Evolutionary conservation across 176 grass and related monocot genomes (phyloP), one percentile per base, ranked within the genome.

Genomic region (Rhynchospora tenuis): DNA sequence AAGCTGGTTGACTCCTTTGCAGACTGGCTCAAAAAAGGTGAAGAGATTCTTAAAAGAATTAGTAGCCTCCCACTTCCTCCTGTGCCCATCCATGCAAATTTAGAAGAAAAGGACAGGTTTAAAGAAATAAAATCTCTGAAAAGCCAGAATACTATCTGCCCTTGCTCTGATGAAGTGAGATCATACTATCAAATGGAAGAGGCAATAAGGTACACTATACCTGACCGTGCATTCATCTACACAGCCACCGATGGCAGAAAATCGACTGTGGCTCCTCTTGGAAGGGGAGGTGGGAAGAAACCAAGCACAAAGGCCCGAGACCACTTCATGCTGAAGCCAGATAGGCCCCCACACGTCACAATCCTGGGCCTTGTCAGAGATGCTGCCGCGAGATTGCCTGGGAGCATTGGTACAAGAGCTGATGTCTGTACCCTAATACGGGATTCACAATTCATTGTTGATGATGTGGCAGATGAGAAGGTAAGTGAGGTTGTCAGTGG

Each of bases 1-100:
- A 99, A 99, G 82, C 86, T 99, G 81, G 96, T 99, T 2, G 96
- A 99, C 84, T 93, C 93, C 79, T 99, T 99, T 91, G 91, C 96
- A 84, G 95, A 99, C 84, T 99, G 96, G 96, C 88, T 99, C 81
- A 99, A 99, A 91, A 91, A 91, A 90, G 93, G 96, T 59, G 91
- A 92, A 86, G 93, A 95, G 78, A 99, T 93, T 43, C 93, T 99
- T 76, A 88, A 95, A 79, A 91, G 94, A 73, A 93, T 99, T 67
- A 93, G 96, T 86, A 91, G 89, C 79, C 93, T 99, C 70, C 92
- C 92, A 78, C 77, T 85, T 28, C 89, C 96, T 84, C 96, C 96
- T 68, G 51, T 87, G 57, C 89, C 91, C 55, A 86, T 93, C 82
- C 88, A 92, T 87, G 90, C 84, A 66, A 93, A 90, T 81, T 86